These are phyloP conservation scores for Penicillium flavigenum DNA, from an alignment of 495 filamentous ascomycete genomes.

Conservation along the genomic window DNA sequence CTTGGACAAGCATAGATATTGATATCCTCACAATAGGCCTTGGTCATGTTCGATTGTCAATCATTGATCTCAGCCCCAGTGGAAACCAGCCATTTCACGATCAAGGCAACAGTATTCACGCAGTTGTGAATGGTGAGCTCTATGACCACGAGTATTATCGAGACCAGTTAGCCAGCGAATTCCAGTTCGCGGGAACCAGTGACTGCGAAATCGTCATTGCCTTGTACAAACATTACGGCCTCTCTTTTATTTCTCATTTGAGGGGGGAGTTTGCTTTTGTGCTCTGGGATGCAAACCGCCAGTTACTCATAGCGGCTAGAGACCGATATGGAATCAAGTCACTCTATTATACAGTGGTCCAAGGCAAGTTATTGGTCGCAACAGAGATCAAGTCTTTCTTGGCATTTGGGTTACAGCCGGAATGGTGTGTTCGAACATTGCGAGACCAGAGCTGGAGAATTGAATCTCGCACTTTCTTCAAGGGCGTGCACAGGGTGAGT, in stretches of 20 bases:
- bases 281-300: conserved; percentile 41
- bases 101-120: conserved; percentile 41
- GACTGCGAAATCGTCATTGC: conserved; percentile 53
- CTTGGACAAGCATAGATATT: too few species aligned
- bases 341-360: conserved; percentile 44
- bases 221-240: conserved; percentile 48
- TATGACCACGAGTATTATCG: conserved; percentile 51
- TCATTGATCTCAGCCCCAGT: conserved; percentile 49
- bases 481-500: too few species aligned
- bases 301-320: too few species aligned
- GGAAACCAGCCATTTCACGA: conserved; percentile 50
- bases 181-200: conserved; percentile 41
- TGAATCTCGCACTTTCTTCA: too few species aligned
- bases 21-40: not conserved
- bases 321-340: conserved; percentile 48
- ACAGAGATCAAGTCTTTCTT: conserved; percentile 51
- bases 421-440: conserved; percentile 33
- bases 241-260: conserved; percentile 44
- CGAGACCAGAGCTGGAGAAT: too few species aligned
- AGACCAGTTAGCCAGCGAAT: conserved; percentile 30
- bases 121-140: conserved; percentile 56
- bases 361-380: conserved; percentile 38
- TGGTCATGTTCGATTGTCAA: conserved; percentile 39
- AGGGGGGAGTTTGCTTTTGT: conserved; percentile 53
- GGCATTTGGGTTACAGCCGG: conserved; percentile 43